Evolutionary conservation across 1,284 basidiomycete genomes (phyloP), one percentile per base, ranked within the genome.

Genomic region (Pulveroboletus ridleyi): DNA sequence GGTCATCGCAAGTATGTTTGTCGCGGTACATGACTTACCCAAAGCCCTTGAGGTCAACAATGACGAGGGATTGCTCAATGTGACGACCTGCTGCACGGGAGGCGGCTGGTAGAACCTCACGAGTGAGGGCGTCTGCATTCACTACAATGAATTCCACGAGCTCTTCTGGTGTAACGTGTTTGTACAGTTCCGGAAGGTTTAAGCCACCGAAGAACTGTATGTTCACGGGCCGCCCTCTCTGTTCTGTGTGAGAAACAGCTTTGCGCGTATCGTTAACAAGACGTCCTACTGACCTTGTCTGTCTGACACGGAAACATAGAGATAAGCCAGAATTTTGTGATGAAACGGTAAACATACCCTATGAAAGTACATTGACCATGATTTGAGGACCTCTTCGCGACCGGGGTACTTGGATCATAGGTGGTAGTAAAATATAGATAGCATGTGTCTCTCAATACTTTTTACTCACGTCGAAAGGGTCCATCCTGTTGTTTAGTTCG

Each of bases 321-420:
- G 35, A 41, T 56, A 7, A 61, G 33, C 22, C 29, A 56, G 58
- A 25, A n/a, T 15, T 49, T 13, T 41, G 29, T 41, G 52, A 44
- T 22, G 50, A 58, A 58, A 53, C 10, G 56, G 49, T 22, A 49
- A 42, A 68, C 81, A 50, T 61, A 86, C 89, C 79, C 91, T 91
- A 74, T 92, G 90, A 69, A 90, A 90, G 66, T 79, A 90, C 78
- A 91, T 84, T 8, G 89, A 89, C 90, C 90, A 92, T 65, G 84
- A 86, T 61, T 89, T 84, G 69, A 90, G 90, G 18, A 92, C 84
- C 7, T 83, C 81, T 61, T 86, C 81, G 58, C 89, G 84, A 68
- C 87, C 89, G 3, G 89, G 88, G 71, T 87, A 91, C 90, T 91
- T 68, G 63, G 57, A 59, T 2, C 61, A 65, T 33, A 15, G n/a